Base-by-base conservation (phyloP, 2,329 filamentous ascomycete genomes). In the Raffaelea deltoideospora region DNA sequence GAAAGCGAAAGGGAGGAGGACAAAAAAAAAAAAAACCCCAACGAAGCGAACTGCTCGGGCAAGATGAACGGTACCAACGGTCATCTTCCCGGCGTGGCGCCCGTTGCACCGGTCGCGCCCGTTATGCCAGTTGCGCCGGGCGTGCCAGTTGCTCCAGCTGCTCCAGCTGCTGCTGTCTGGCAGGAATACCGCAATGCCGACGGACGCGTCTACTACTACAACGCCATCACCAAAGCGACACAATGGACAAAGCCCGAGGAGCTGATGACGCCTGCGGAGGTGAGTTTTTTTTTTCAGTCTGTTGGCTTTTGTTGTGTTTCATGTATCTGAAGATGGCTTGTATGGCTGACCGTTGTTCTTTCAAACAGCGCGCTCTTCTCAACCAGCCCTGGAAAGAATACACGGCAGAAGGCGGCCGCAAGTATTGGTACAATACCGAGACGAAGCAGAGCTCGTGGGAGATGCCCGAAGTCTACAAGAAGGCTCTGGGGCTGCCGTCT, bases 181-280 rank as follows among this genome's bases (percentile, higher is more conserved):
- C 77, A 83, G 56, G 82, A 90, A 56, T 78, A 83, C 47, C 79
- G 76, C 48, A 83, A 79, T 47, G 63, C 76, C 3, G 86, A 94
- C 51, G 88, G 87, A 45, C 76, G 83, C 47, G 67, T 76, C 33
- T 98, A 98, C 58, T 98, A 92, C 57, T 93, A 87, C 65, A 93
- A 98, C 55, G 62, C 76, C 11, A 61, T 74, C 42, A 94, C 86
- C 14, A 92, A 92, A 54, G 73, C 70, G 44, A 96, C 90, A 23
- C 80, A 87, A 70, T 98, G 90, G 90, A 79, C 76, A 29, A 96
- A 95, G 61, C 92, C 90, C 4, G 72, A 81, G 52, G 90, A 93
- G 32, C 65, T 93, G 58, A 87, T 93, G 81, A 79, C 72, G 18
- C 71, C 75, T 7, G 74, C 77, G 35, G 86, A 94, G 74, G 85